Conservation (phyloP, 2,329 filamentous ascomycete genomes). For the Ascomycota sp. region DNA sequence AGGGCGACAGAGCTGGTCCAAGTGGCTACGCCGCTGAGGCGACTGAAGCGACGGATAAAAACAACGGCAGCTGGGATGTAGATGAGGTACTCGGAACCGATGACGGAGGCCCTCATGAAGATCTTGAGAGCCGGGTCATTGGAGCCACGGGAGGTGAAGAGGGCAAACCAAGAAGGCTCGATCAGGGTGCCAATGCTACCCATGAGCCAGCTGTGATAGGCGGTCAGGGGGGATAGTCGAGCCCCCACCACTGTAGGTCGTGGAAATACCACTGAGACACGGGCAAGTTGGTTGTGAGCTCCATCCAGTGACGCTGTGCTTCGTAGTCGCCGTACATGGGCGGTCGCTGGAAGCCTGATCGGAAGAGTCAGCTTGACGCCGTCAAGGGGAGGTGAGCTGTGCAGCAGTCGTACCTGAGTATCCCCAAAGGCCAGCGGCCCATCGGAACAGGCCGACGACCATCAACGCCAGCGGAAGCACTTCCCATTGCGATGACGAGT, state of each 20-base stretch:
- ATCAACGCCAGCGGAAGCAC: slow-evolving; percentile 75
- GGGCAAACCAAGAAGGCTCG: slow-evolving; percentile 69
- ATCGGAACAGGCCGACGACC: slow-evolving; percentile 76
- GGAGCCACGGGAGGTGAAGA: slow-evolving; percentile 62
- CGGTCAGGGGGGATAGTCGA: slow-evolving; percentile 97
- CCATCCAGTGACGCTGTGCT: slow-evolving; percentile 98
- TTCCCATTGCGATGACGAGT: slow-evolving; percentile 77
- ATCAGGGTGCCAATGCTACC: slow-evolving; percentile 68
- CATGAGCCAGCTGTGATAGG: slow-evolving; percentile 93
- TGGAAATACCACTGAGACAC: slow-evolving; percentile 96
- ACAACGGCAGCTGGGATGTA: slow-evolving; percentile 74
- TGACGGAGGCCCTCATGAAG: slow-evolving; percentile 85
- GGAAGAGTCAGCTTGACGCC: background rate
- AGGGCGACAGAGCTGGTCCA: slow-evolving; percentile 77
- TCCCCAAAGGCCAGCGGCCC: slow-evolving; percentile 82
- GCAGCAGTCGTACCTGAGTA: slow-evolving; percentile 50
- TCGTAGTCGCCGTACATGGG: slow-evolving; percentile 96
- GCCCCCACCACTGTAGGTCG: slow-evolving; percentile 89
- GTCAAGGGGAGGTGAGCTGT: background rate
- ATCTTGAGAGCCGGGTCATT: slow-evolving; percentile 69
- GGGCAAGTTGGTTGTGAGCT: slow-evolving; percentile 74
- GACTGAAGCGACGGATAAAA: slow-evolving; percentile 65
- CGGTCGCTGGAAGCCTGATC: slow-evolving; percentile 48
- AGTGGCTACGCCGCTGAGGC: slow-evolving; percentile 52
- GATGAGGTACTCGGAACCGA: slow-evolving; percentile 76